A percentile compares a stretch with the other conserved stretches of the same genome.
These are phyloP conservation scores for Chaetothyriales sp. DNA, from an alignment of 2,329 filamentous ascomycete species.

Conservation along the genomic window DNA sequence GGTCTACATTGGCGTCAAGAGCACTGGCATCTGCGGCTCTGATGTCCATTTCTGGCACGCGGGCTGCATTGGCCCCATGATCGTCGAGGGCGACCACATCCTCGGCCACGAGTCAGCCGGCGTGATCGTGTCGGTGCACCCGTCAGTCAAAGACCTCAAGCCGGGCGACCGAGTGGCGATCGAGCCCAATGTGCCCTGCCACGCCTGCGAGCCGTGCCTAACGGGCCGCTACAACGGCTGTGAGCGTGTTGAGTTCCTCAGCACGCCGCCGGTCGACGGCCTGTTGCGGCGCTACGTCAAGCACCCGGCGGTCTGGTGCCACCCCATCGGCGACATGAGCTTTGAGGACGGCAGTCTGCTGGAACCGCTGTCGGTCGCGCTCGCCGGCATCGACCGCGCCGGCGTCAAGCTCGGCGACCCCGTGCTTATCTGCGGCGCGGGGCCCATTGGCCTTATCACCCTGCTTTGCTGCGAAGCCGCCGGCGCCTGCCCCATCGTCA, in stretches of 20 bases:
- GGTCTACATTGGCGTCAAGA: slow-evolving; percentile 78
- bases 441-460: slow-evolving; percentile 84
- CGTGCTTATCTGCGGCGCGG: slow-evolving; percentile 79
- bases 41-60: slow-evolving; percentile 97
- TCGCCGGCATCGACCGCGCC: slow-evolving; percentile 76
- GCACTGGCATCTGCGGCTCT: slow-evolving; percentile 91
- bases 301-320: slow-evolving; percentile 87
- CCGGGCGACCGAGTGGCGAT: slow-evolving; percentile 84
- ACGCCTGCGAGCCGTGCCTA: slow-evolving; percentile 76
- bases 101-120: slow-evolving; percentile 87
- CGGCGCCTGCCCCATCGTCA: slow-evolving; percentile 78
- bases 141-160: slow-evolving; percentile 63
- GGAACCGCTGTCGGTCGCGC: slow-evolving; percentile 77
- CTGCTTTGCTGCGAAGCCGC: slow-evolving; percentile 72
- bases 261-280: slow-evolving; percentile 77
- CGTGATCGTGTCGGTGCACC: slow-evolving; percentile 58
- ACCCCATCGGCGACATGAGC: slow-evolving; percentile 80
- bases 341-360: slow-evolving; percentile 84
- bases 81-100: slow-evolving; percentile 77
- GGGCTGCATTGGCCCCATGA: slow-evolving; percentile 91
- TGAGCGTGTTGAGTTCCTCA: slow-evolving; percentile 71
- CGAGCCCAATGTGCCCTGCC: slow-evolving; percentile 89
- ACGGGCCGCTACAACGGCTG: slow-evolving; percentile 94
- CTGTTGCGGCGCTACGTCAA: slow-evolving; percentile 86
- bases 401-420: slow-evolving; percentile 71